Conservation (phyloP, 441 rosid genomes). For the Biscutella laevigata region DNA sequence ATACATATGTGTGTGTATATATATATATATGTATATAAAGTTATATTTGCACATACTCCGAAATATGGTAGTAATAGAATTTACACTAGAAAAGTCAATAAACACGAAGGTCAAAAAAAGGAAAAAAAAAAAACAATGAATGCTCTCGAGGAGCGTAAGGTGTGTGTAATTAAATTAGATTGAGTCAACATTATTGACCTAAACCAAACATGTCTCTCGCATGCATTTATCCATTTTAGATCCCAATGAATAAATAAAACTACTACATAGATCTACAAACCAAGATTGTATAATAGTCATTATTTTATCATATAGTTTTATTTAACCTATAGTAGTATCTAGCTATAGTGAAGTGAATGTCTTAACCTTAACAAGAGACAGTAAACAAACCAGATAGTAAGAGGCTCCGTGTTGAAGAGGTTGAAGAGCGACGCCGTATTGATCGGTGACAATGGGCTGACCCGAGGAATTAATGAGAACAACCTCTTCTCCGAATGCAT, state of each 20-base stretch:
- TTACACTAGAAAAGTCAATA: conserved; percentile 28
- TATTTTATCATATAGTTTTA: not conserved
- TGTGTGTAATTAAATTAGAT: conserved; percentile 22
- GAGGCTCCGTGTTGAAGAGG: conserved; percentile 78
- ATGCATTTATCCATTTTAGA: conserved; percentile 33
- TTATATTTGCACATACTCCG: conserved; percentile 18
- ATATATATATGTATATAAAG: not conserved
- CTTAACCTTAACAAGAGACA: conserved; percentile 2
- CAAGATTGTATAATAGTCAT: conserved; percentile 4
- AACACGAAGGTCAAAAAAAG: conserved; percentile 26
- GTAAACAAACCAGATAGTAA: conserved; percentile 54
- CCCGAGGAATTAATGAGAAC: conserved; percentile 66
- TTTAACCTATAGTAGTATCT: conserved; percentile 8
- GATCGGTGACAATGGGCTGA: conserved; percentile 67
- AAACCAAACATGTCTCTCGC: conserved; percentile 33
- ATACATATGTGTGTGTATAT: not conserved
- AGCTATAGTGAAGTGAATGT: conserved; percentile 1
- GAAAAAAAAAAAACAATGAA: conserved; percentile 14
- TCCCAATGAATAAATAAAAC: conserved; percentile 30
- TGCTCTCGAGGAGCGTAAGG: conserved; percentile 20
- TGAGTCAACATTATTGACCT: conserved; percentile 27
- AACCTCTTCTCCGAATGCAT: conserved; percentile 78
- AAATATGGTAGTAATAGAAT: conserved; percentile 1
- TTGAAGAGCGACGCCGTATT: conserved; percentile 72
- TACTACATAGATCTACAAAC: conserved; percentile 10